phyloP scores from a whole-genome alignment of 1,284 basidiomycete genomes.

The Exobasidium rhododendri region DNA sequence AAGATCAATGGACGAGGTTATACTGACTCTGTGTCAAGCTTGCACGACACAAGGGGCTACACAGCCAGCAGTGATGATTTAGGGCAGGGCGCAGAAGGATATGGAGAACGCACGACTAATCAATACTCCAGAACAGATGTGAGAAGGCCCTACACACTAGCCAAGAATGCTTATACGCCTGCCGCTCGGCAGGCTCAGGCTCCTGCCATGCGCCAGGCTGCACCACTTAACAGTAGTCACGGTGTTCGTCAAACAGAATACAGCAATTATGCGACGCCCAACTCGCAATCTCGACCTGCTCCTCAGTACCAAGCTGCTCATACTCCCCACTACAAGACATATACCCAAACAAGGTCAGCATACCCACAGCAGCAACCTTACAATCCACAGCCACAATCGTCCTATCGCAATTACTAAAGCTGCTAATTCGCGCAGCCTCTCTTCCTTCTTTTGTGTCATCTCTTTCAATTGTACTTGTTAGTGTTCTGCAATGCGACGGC shows the following conservation, averaged over 20 bases:
- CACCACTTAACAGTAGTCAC: neutral
- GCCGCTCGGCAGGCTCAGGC: neutral
- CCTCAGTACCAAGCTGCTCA: no score
- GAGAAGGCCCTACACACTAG: constrained; percentile 8
- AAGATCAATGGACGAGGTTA: neutral
- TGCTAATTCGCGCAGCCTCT: no score
- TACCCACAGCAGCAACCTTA: neutral
- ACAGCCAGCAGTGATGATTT: neutral
- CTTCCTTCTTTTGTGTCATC: no score
- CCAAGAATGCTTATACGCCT: constrained; percentile 11
- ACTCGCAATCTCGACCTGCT: neutral
- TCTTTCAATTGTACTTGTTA: no score
- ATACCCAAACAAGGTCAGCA: neutral
- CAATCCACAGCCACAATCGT: neutral
- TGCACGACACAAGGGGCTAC: neutral
- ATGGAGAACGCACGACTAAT: neutral
- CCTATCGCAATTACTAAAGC: neutral
- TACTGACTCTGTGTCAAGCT: neutral
- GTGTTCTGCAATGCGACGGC: no score
- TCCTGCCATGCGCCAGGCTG: neutral
- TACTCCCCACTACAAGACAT: neutral
- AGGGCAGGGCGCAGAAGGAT: neutral
- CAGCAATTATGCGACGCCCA: neutral
- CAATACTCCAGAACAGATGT: neutral
- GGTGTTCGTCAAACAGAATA: neutral